phyloP scores from a whole-genome alignment of 1,284 basidiomycete species.

The Vanrija sp. region DNA sequence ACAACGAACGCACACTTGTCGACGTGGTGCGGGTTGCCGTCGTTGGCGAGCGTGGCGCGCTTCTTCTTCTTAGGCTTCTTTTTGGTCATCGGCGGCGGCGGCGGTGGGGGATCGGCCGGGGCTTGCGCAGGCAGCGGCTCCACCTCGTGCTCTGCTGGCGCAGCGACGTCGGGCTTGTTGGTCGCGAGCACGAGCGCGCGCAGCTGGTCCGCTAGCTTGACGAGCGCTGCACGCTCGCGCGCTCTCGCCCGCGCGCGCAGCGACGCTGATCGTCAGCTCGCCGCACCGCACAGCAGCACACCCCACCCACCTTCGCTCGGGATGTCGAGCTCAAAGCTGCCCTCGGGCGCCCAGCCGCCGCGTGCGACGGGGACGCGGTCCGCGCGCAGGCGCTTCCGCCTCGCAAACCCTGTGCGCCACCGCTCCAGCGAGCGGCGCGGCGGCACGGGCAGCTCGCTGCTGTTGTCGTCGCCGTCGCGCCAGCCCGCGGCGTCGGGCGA shows the following conservation, averaged over 20 bases:
- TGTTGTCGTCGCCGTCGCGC: constrained; percentile 20
- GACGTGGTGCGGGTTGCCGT: constrained; percentile 83
- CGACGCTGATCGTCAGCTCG: constrained; percentile 23
- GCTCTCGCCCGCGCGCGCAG: constrained; percentile 16
- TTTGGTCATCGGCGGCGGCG: constrained; percentile 21
- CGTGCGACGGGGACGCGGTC: constrained; percentile 27
- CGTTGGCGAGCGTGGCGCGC: constrained; percentile 74
- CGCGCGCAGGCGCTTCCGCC: constrained; percentile 18
- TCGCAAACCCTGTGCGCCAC: constrained; percentile 26
- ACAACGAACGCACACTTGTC: constrained; percentile 56
- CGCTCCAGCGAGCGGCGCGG: constrained; percentile 20
- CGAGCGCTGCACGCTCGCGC: constrained; percentile 28
- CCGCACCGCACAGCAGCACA: not conserved
- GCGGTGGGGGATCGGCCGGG: not conserved
- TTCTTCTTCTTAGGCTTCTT: constrained; percentile 78
- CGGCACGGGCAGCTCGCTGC: constrained; percentile 2
- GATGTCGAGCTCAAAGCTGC: constrained; percentile 46
- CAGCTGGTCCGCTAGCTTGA: constrained; percentile 35
- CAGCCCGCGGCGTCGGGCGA: constrained; percentile 34
- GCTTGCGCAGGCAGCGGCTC: not conserved
- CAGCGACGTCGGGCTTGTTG: constrained; percentile 21
- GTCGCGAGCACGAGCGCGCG: constrained; percentile 31
- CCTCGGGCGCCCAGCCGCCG: constrained; percentile 46
- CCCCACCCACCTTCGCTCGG: constrained; percentile 30
- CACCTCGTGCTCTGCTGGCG: not conserved